Percentiles rank a stretch among this genome's conserved stretches.
Conservation (phyloP, 2,329 filamentous ascomycete genomes). For the Delphinella strobiligena region DNA sequence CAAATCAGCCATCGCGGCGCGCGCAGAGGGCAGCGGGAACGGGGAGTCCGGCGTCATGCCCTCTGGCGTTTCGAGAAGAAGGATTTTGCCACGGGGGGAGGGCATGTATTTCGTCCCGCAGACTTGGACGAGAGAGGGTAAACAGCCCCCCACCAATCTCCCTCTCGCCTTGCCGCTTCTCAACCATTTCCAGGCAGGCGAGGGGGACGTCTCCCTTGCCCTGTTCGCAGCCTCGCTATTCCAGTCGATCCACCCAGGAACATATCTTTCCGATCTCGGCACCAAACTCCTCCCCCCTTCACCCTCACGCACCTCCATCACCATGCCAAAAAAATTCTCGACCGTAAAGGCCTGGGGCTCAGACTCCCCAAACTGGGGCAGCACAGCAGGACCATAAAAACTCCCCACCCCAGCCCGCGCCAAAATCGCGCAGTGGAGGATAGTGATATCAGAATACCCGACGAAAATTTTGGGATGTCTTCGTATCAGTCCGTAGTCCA, state of each 20-base stretch:
- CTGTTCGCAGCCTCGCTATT: neutral
- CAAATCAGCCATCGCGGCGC: neutral
- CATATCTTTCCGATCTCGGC: neutral
- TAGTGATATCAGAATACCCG: conserved; percentile 21
- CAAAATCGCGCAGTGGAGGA: conserved; percentile 17
- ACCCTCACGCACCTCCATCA: neutral
- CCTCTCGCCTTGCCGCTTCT: conserved; percentile 7
- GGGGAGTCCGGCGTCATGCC: conserved; percentile 1
- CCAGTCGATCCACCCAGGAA: conserved; percentile 7
- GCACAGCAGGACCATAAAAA: conserved; percentile 19
- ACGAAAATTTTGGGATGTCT: conserved; percentile 22
- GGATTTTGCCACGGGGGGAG: neutral
- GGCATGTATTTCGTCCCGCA: conserved; percentile 4
- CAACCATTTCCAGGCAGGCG: conserved; percentile 9
- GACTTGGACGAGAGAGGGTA: conserved; percentile 7
- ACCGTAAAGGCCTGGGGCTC: conserved; percentile 12
- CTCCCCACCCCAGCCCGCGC: conserved; percentile 13
- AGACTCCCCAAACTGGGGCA: conserved; percentile 17
- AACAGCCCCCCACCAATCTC: conserved; percentile 7
- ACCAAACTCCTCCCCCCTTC: neutral
- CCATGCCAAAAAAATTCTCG: conserved; percentile 11
- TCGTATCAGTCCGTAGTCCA: conserved; percentile 19
- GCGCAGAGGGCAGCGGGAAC: neutral
- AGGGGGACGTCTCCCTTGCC: neutral
- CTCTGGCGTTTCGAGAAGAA: conserved; percentile 9